Evolutionary conservation across 2,329 filamentous ascomycete genomes (phyloP).

Genomic region (Sporothrix schenckii): DNA sequence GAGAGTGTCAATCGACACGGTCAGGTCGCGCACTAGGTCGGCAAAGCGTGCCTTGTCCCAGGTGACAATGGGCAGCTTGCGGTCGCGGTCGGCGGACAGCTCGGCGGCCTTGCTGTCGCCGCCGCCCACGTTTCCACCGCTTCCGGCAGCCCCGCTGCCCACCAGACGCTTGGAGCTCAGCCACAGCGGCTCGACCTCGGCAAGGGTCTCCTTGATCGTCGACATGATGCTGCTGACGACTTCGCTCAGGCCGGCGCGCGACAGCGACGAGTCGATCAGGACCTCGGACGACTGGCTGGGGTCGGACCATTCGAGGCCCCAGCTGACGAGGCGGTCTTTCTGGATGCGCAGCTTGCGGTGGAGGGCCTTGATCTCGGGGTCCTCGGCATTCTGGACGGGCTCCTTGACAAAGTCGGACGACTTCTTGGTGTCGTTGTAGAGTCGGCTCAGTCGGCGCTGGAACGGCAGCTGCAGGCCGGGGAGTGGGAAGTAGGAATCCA

Average conservation of each 20-base stretch:
- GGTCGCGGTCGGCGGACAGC: slow-evolving; percentile 25
- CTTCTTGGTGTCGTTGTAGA: slow-evolving; percentile 81
- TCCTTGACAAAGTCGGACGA: slow-evolving; percentile 73
- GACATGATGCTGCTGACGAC: slow-evolving; percentile 77
- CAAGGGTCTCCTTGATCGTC: slow-evolving; percentile 77
- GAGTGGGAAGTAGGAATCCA: slow-evolving; percentile 57
- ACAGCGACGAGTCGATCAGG: slow-evolving; percentile 71
- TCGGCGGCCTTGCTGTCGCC: slow-evolving; percentile 23
- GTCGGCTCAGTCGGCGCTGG: slow-evolving; percentile 66
- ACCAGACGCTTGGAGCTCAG: slow-evolving; percentile 57
- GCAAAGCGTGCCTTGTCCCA: slow-evolving; percentile 75
- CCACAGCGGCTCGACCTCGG: slow-evolving; percentile 75
- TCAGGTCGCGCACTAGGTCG: slow-evolving; percentile 73
- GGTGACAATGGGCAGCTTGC: slow-evolving; percentile 59
- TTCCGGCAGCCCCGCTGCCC: slow-evolving; percentile 28
- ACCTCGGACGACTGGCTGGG: slow-evolving; percentile 59
- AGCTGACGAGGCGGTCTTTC: slow-evolving; percentile 75
- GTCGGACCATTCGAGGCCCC: slow-evolving; percentile 82
- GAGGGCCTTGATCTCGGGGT: slow-evolving; percentile 70
- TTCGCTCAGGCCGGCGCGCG: slow-evolving; percentile 74
- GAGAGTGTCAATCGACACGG: slow-evolving; percentile 75
- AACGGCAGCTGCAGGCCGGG: slow-evolving; percentile 60
- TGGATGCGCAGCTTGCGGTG: slow-evolving; percentile 79
- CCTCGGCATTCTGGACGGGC: slow-evolving; percentile 62
- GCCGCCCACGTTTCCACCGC: neutral